Evolutionary conservation across 2,329 filamentous ascomycete species (phyloP).

Genomic region (Pseudogymnoascus sp.): DNA sequence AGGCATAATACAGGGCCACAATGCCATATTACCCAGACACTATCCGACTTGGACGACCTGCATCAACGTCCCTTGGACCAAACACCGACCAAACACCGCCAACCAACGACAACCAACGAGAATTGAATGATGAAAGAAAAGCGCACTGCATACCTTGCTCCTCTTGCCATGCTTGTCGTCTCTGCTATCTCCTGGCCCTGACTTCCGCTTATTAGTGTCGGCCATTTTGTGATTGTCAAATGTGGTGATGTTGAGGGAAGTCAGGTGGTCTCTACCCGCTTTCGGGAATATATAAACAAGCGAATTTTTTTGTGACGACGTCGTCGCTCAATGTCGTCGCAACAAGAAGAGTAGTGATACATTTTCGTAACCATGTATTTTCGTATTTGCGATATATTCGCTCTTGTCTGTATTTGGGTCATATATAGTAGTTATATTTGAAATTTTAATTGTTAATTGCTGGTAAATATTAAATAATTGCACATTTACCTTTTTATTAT

Average conservation of each 20-base stretch:
- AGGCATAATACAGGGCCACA: background rate
- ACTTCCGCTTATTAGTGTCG: slow-evolving; percentile 23
- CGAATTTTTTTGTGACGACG: slow-evolving; percentile 1
- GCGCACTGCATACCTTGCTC: slow-evolving; percentile 21
- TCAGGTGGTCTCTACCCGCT: background rate
- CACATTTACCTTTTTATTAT: background rate
- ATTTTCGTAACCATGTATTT: background rate
- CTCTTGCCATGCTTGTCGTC: slow-evolving; percentile 20
- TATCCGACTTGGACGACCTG: background rate
- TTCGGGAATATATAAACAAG: background rate
- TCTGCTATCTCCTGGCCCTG: slow-evolving; percentile 14
- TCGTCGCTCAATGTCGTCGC: background rate
- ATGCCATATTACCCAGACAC: background rate
- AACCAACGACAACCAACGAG: background rate
- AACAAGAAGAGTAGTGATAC: no score
- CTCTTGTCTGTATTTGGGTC: background rate
- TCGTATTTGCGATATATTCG: background rate
- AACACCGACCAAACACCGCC: background rate
- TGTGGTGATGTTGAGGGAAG: background rate
- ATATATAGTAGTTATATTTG: background rate
- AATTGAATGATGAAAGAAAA: background rate
- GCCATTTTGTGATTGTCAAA: slow-evolving; percentile 16
- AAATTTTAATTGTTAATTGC: background rate
- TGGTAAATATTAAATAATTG: background rate
- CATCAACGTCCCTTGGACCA: background rate